phyloP scores from a whole-genome alignment of 1,284 basidiomycete genomes.

The Ganoderma resinaceum region DNA sequence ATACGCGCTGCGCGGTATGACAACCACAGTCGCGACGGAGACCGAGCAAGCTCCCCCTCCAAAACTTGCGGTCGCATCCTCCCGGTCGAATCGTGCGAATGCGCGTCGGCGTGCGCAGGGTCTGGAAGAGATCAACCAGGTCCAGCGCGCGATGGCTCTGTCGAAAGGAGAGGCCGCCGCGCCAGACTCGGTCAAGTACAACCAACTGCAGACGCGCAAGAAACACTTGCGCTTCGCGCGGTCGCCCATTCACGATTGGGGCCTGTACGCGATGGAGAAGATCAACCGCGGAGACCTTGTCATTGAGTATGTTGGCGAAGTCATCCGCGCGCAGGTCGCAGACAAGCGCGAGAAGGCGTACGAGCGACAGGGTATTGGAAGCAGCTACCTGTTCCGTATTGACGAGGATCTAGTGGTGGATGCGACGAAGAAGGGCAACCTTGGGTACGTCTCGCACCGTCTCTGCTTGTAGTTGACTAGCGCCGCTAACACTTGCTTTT shows the following conservation, averaged over 20 bases:
- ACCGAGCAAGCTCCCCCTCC: slow-evolving; percentile 50
- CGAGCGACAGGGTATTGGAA: slow-evolving; percentile 94
- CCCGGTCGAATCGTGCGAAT: slow-evolving; percentile 92
- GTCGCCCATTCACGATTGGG: slow-evolving; percentile 98
- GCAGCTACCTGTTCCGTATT: slow-evolving; percentile 93
- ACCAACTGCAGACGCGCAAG: slow-evolving; percentile 97
- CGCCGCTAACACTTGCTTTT: background rate
- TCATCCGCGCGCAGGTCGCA: slow-evolving; percentile 94
- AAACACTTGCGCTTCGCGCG: slow-evolving; percentile 97
- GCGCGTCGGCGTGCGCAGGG: slow-evolving; percentile 93
- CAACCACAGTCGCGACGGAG: slow-evolving; percentile 43
- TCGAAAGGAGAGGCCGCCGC: slow-evolving; percentile 77
- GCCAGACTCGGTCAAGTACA: slow-evolving; percentile 90
- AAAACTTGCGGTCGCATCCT: slow-evolving; percentile 71
- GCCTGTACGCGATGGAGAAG: slow-evolving; percentile 93
- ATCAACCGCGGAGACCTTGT: slow-evolving; percentile 98
- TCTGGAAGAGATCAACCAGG: slow-evolving; percentile 93
- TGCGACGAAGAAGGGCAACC: slow-evolving; percentile 98
- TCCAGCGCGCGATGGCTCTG: slow-evolving; percentile 76
- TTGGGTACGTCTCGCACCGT: slow-evolving; percentile 72
- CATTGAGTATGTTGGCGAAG: slow-evolving; percentile 99
- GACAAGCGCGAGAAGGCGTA: slow-evolving; percentile 98
- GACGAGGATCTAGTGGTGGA: slow-evolving; percentile 95
- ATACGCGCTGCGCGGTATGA: slow-evolving; percentile 67
- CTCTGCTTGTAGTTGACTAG: slow-evolving; percentile 7